Base-by-base conservation (phyloP, 257 asterid genomes). In the Solanum sitiens region DNA sequence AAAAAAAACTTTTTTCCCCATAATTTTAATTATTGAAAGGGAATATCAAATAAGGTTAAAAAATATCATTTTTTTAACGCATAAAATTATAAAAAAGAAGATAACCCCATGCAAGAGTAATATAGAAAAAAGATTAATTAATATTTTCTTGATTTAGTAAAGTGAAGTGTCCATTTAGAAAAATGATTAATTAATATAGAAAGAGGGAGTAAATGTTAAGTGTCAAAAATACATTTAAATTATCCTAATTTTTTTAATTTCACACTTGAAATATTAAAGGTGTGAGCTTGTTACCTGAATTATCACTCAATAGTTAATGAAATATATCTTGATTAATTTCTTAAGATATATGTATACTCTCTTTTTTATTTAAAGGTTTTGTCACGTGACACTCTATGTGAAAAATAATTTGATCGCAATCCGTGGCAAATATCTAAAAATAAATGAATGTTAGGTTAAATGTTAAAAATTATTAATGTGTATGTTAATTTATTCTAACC, bases 201-300 rank as follows among this genome's bases (percentile, higher is more conserved):
- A 4, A 18, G 0, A 18, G 2, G 0, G n/a, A 56, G 65, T 56
- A 18, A 18, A 0, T 18, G n/a, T 56, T 56, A 18, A 7, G 11
- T 56, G 11, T 56, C n/a, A 56, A 56, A 56, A 56, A 56, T 18
- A 18, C 2, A 56, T 18, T 7, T 3, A 56, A 0, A 56, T 18
- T 56, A 56, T 56, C 1, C 0, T 2, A 56, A 0, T 6, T 56
- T 56, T 18, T 18, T 56, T 9, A 56, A 1, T 56, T 56, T 56
- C 65, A 56, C 65, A 56, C 4, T 7, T 56, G 11, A 56, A 56
- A 56, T 18, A 18, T 18, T 56, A 0, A 56, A 56, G 2, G 65
- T 18, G 4, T 56, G 11, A 56, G n/a, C 2, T 56, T 56, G 5
- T 0, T 56, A 56, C 2, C 2, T 0, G 0, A 56, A 56, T 11